These are phyloP conservation scores for Fusarium protoensiforme DNA, from an alignment of 2,329 filamentous ascomycete genomes.

Conservation along the genomic window DNA sequence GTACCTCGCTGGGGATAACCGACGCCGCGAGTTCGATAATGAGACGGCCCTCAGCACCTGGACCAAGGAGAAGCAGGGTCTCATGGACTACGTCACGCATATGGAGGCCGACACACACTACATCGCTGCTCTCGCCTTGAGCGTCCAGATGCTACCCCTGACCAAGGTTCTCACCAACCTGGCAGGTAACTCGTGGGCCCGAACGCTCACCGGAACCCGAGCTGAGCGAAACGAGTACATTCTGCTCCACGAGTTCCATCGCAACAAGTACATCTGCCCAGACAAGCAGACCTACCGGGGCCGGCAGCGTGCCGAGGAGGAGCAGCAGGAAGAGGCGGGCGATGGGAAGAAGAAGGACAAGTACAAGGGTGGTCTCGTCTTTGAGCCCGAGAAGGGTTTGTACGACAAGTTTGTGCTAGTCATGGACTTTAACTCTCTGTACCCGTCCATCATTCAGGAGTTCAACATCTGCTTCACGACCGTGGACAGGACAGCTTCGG, in stretches of 20 bases:
- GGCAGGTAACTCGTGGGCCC: conserved; percentile 97
- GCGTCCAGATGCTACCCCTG: conserved; percentile 90
- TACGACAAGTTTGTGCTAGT: conserved; percentile 99
- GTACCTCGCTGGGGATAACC: conserved; percentile 79
- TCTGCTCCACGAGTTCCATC: conserved; percentile 94
- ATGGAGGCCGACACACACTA: conserved; percentile 97
- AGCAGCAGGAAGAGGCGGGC: conserved; percentile 72
- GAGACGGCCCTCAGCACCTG: conserved; percentile 88
- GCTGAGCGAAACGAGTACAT: conserved; percentile 99
- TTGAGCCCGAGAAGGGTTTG: conserved; percentile 95
- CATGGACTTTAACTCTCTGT: conserved; percentile 99
- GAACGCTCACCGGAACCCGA: conserved; percentile 93
- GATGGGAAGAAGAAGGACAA: conserved; percentile 98
- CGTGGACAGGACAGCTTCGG: conserved; percentile 79
- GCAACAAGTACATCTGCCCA: conserved; percentile 97
- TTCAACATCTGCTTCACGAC: conserved; percentile 99
- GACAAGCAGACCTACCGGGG: conserved; percentile 89
- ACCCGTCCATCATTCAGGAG: conserved; percentile 98
- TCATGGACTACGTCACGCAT: conserved; percentile 94
- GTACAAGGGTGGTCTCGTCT: conserved; percentile 97
- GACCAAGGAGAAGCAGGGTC: conserved; percentile 79
- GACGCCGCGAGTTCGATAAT: conserved; percentile 86
- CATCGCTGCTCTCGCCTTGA: conserved; percentile 88
- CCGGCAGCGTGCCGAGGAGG: conserved; percentile 78
- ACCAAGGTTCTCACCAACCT: conserved; percentile 97